Conservation (phyloP, 768 basidiomycete species). For the Lactifluus echinatus region DNA sequence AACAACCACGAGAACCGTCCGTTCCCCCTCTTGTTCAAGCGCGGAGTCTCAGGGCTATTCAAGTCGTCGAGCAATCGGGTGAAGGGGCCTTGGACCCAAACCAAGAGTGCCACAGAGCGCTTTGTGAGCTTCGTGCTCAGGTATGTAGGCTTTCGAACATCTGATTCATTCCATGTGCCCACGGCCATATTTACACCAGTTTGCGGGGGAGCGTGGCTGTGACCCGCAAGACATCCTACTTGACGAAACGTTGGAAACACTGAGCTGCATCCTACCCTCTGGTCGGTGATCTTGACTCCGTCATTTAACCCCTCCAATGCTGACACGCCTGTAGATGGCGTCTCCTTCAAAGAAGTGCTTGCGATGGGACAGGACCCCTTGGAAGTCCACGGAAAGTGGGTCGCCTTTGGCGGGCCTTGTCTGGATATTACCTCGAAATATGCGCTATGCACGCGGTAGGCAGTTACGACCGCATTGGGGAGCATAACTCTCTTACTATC, state of each 20-base stretch:
- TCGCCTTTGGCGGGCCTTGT: conserved; percentile 1
- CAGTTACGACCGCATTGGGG: conserved; percentile 2
- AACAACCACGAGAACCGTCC: not conserved
- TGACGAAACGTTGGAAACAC: conserved; percentile 30
- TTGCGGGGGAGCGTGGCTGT: not conserved
- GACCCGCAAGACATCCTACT: conserved; percentile 28
- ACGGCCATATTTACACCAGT: not conserved
- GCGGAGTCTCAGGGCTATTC: not conserved
- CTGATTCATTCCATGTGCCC: not conserved
- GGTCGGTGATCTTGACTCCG: conserved; percentile 25
- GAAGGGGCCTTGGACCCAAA: not conserved
- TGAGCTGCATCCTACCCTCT: conserved; percentile 34
- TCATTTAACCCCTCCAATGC: not conserved
- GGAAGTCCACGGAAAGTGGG: not conserved
- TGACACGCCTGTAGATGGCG: conserved; percentile 3
- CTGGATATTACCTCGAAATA: conserved; percentile 15
- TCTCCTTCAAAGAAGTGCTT: not conserved
- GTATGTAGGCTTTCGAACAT: conserved; percentile 3
- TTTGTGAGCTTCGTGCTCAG: conserved; percentile 11
- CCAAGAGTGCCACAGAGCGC: conserved; percentile 5
- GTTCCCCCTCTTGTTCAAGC: not conserved
- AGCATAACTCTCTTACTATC: not conserved
- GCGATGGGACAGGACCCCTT: not conserved
- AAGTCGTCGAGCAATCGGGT: not conserved
- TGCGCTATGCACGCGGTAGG: conserved; percentile 9